Percentiles rank a stretch among this genome's conserved stretches.
Evolutionary conservation across 2,329 filamentous ascomycete species (phyloP).

Genomic region (Colletotrichum magnum): DNA sequence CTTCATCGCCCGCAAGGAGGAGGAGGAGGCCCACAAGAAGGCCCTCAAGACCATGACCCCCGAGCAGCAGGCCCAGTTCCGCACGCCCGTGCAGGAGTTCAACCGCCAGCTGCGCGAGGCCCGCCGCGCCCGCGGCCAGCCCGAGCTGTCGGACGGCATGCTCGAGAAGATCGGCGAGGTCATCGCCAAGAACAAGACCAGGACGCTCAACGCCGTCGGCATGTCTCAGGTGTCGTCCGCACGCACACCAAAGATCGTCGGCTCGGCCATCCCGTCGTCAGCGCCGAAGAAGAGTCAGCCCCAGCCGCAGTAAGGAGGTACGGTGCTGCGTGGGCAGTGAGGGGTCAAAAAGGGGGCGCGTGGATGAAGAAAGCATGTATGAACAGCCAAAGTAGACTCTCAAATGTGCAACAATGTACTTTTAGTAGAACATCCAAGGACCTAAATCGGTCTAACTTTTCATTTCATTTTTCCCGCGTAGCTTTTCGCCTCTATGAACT

Average conservation of each 20-base stretch:
- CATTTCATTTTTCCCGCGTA: too few relatives aligned
- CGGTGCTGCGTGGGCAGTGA: background rate
- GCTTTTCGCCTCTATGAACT: too few relatives aligned
- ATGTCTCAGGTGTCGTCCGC: slow-evolving; percentile 47
- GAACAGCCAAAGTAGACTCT: slow-evolving; percentile 35
- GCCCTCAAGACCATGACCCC: slow-evolving; percentile 67
- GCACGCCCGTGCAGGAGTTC: slow-evolving; percentile 72
- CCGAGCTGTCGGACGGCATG: slow-evolving; percentile 70
- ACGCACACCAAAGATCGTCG: background rate
- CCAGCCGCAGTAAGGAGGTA: slow-evolving; percentile 22
- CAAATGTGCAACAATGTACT: slow-evolving; percentile 43
- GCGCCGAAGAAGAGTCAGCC: slow-evolving; percentile 20
- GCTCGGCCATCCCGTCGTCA: slow-evolving; percentile 6
- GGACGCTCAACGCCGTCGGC: slow-evolving; percentile 55
- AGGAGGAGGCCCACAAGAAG: slow-evolving; percentile 66
- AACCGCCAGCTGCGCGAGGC: slow-evolving; percentile 67
- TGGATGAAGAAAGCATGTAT: slow-evolving; percentile 18
- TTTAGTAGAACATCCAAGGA: slow-evolving; percentile 36
- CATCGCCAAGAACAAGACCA: slow-evolving; percentile 68
- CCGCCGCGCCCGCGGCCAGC: slow-evolving; percentile 68
- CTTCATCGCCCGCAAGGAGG: slow-evolving; percentile 76
- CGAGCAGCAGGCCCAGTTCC: slow-evolving; percentile 66
- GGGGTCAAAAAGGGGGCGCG: background rate
- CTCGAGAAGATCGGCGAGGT: slow-evolving; percentile 73
- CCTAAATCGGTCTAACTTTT: background rate